Percentiles rank a stretch among this genome's conserved stretches.
Conservation (phyloP, 495 filamentous ascomycete genomes). For the Annulohypoxylon stygium region DNA sequence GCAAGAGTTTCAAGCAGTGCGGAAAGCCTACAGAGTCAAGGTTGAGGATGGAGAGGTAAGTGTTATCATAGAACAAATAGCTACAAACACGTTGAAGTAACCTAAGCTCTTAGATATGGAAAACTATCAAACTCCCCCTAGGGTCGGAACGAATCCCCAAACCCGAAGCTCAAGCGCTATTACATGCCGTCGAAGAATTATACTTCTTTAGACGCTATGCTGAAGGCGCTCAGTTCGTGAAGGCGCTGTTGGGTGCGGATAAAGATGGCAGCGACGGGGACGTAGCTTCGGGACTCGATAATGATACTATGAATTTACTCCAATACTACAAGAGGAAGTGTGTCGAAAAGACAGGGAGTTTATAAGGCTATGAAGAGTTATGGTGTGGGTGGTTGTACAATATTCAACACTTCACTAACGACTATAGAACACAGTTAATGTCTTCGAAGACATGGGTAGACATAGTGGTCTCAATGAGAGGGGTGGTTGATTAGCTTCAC, state of each 20-base stretch:
- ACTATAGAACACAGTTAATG: neutral
- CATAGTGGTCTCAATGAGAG: constrained; percentile 14
- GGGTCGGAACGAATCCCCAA: constrained; percentile 49
- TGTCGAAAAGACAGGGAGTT: constrained; percentile 27
- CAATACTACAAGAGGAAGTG: constrained; percentile 55
- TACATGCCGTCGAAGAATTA: constrained; percentile 69
- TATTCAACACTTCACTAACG: neutral
- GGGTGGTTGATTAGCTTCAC: constrained; percentile 30
- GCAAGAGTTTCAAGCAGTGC: constrained; percentile 56
- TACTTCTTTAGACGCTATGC: constrained; percentile 65
- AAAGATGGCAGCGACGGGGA: constrained; percentile 30
- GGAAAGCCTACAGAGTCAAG: constrained; percentile 55
- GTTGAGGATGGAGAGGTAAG: constrained; percentile 63
- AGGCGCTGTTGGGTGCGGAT: constrained; percentile 48
- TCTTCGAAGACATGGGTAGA: neutral
- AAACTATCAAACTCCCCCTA: constrained; percentile 57
- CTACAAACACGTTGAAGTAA: neutral
- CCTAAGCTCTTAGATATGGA: constrained; percentile 54
- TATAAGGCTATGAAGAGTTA: neutral
- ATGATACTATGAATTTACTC: constrained; percentile 53
- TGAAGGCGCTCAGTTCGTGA: constrained; percentile 56
- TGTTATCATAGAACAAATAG: neutral
- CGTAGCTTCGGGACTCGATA: constrained; percentile 46
- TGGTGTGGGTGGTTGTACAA: neutral
- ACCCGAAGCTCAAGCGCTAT: constrained; percentile 59